phyloP scores from a whole-genome alignment of 768 basidiomycete genomes.

The Tulasnella sp. region DNA sequence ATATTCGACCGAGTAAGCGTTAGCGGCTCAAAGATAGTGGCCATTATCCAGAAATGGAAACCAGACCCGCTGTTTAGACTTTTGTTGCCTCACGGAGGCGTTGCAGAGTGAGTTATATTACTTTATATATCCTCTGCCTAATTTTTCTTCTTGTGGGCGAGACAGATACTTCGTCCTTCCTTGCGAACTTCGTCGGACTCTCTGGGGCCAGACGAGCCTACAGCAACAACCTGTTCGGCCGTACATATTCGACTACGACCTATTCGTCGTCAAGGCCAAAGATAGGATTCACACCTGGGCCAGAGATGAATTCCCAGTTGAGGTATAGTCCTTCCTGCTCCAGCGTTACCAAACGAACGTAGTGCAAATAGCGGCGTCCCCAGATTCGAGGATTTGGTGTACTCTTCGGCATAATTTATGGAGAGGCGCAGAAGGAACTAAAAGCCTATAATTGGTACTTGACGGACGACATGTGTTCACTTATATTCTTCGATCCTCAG shows the following conservation, averaged over 20 bases:
- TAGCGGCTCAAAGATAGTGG: not conserved
- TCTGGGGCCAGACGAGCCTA: not conserved
- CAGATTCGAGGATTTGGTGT: not conserved
- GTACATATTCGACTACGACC: not conserved
- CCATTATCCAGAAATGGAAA: not conserved
- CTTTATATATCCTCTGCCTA: not conserved
- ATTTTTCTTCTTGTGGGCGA: not conserved
- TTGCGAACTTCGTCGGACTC: not conserved
- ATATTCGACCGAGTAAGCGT: not conserved
- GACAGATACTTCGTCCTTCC: conserved; percentile 9
- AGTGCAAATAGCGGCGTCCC: too few species aligned
- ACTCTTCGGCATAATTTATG: not conserved
- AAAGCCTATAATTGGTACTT: not conserved
- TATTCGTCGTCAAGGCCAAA: not conserved
- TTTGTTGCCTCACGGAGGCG: not conserved
- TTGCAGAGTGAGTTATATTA: not conserved
- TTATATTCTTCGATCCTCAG: not conserved
- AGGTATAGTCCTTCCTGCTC: not conserved
- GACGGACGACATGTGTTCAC: not conserved
- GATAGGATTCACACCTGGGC: not conserved
- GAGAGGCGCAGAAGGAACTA: not conserved
- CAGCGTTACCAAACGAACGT: too few species aligned
- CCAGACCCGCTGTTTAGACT: not conserved
- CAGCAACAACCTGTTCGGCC: not conserved
- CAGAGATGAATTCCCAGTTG: not conserved